Base-by-base conservation (phyloP, 352 stramenopile species). In the Globisporangium ultimum region DNA sequence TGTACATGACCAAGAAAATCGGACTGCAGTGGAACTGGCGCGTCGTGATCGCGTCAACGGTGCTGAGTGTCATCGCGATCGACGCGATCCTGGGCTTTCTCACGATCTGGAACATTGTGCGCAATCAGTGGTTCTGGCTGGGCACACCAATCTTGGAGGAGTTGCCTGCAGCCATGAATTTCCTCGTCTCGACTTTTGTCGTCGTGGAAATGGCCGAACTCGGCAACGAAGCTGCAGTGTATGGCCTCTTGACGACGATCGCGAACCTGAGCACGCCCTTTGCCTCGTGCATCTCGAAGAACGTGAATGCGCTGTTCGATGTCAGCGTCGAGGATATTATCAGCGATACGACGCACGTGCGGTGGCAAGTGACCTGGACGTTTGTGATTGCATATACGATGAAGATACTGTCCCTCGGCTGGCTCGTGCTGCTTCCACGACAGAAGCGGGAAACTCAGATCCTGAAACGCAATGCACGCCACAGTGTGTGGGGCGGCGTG, bases 381-480 rank as follows among this genome's bases (percentile, higher is more conserved):
- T 71, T 68, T 34, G 18, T 75, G 4, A 78, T 84, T 38, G 57
- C 67, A n/a, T 78, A 74, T 43, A 18, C 46, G 20, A 68, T 78
- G 48, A 80, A 84, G 22, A 18, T 84, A 11, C 28, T 67, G n/a
- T 74, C 68, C 4, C 67, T 89, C 9, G 60, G 52, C 20, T 87
- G 69, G 71, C 66, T 91, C 17, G 60, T 73, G 18, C 58, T 88
- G 34, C 58, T 91, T 45, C 81, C 81, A 18, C 72, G 59, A 10
- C 81, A 91, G 56, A 87, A 85, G 52, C 55, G 64, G 15, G 72
- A 86, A 38, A 86, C 74, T 0, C 76, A 83, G 53, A 50, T 60
- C 28, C 70, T 87, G 32, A 85, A 84, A 48, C 58, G 57, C 5
- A 61, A 22, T n/a, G 78, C 66, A 0, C 61, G 63, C 0, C 51